phyloP scores from a whole-genome alignment of 108 stramenopile species.

The Pseudonitzschia multistriata region DNA sequence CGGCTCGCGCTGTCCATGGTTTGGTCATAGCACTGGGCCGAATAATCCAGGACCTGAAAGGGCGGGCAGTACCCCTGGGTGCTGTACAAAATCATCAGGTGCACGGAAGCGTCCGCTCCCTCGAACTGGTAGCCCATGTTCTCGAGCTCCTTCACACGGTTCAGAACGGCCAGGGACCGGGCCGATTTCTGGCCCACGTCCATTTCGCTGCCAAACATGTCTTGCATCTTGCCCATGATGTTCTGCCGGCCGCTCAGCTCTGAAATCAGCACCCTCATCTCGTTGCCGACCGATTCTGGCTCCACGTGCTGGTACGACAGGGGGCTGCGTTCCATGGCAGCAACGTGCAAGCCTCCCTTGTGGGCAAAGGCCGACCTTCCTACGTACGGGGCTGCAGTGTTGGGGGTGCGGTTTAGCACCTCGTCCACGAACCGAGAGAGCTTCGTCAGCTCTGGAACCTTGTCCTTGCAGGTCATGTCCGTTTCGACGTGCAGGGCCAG shows the following conservation, averaged over 20 bases:
- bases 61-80: slow-evolving; percentile 85
- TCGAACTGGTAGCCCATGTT: slow-evolving; percentile 92
- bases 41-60: slow-evolving; percentile 85
- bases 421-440: slow-evolving; percentile 90
- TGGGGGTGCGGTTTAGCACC: slow-evolving; percentile 76
- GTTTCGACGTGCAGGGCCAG: slow-evolving; percentile 74
- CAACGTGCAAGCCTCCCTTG: slow-evolving; percentile 94
- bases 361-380: slow-evolving; percentile 93
- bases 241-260: slow-evolving; percentile 90
- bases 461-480: slow-evolving; percentile 54
- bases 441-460: slow-evolving; percentile 68
- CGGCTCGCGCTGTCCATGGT: slow-evolving; percentile 79
- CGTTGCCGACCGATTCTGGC: slow-evolving; percentile 84
- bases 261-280: slow-evolving; percentile 75
- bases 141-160: slow-evolving; percentile 85
- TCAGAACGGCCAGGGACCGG: slow-evolving; percentile 77
- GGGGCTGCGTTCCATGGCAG: slow-evolving; percentile 84
- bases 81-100: slow-evolving; percentile 91
- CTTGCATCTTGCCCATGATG: slow-evolving; percentile 85
- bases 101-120: slow-evolving; percentile 92
- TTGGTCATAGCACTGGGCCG: slow-evolving; percentile 80
- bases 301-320: slow-evolving; percentile 89
- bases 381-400: slow-evolving; percentile 73
- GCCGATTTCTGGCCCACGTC: slow-evolving; percentile 47
- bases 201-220: slow-evolving; percentile 50